Base-by-base conservation (phyloP, 176 grass and related monocot species). In the Bromus sterilis region DNA sequence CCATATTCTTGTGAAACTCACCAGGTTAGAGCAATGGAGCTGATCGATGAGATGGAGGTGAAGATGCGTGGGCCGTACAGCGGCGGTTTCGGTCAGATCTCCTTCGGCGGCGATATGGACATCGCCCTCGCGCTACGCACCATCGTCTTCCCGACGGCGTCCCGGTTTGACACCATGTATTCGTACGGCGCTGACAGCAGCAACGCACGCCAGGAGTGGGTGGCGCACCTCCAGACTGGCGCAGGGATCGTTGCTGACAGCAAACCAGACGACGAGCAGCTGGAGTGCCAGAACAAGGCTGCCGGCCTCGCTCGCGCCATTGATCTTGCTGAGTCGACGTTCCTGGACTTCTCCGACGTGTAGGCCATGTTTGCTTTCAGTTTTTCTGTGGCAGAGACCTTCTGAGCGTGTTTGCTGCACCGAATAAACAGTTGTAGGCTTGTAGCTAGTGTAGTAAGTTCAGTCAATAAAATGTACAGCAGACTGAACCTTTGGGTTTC, bases 11-110 rank as follows among this genome's bases (percentile, higher is more conserved):
- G 8, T 69, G 44, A 71, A 65, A 56, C 31, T 2, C 56, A 65
- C 11, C 66, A 98, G 96, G 96, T 98, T 20, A 92, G 59, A 89
- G 96, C 96, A 12, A 98, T 98, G 96, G 96, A 98, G 49, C 69
- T 98, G 18, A 95, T 98, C 24, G 96, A 98, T 39, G 24, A 86
- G 56, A 16, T 98, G 61, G 93, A 98, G 84, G 85, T 78, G 56
- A 91, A 83, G 48, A 89, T 86, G 76, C 84, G 93, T 2, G 96
- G 96, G 2, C 96, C 93, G 0, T 95, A 98, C 26, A 84, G 96
- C 5, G 96, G 96, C 16, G 96, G 96, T 3, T 93, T 99, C 34
- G 96, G 96, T 16, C 82, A 82, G 0, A 83, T 98, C 56, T 95
- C 96, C 23, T 95, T 93, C 73, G 43, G 56, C 0, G 95, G 95